Evolutionary conservation across 1,284 basidiomycete genomes (phyloP).

Genomic region (Cutaneotrichosporon cyanovorans): DNA sequence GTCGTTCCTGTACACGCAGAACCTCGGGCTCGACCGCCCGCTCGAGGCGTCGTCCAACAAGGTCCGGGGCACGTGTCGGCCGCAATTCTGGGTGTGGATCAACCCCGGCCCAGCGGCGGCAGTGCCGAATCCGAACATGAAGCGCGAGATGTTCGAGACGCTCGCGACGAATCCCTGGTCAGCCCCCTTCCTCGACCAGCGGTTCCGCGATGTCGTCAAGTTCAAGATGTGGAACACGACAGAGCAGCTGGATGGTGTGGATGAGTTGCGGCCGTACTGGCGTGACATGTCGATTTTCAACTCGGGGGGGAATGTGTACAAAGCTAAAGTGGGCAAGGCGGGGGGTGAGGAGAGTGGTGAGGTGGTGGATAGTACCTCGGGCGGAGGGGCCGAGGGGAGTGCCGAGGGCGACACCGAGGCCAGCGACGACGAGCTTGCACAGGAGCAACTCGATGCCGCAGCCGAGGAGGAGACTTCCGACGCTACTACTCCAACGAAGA

Average conservation of each 20-base stretch:
- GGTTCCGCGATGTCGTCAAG: constrained; percentile 70
- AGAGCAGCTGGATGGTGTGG: constrained; percentile 71
- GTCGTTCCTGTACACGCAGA: constrained; percentile 74
- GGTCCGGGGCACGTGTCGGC: constrained; percentile 53
- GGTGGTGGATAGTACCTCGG: constrained; percentile 1
- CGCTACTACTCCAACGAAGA: constrained; percentile 5
- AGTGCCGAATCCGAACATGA: constrained; percentile 63
- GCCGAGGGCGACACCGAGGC: constrained; percentile 4
- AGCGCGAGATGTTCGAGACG: constrained; percentile 58
- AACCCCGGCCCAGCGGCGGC: constrained; percentile 61
- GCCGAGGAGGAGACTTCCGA: not conserved
- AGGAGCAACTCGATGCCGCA: no score
- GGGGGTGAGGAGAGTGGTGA: constrained; percentile 22
- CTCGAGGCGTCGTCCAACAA: constrained; percentile 20
- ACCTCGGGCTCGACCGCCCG: constrained; percentile 58
- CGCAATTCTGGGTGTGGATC: constrained; percentile 83
- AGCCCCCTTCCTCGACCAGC: constrained; percentile 69
- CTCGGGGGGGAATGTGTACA: constrained; percentile 62
- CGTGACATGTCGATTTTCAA: constrained; percentile 61
- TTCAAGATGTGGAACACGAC: constrained; percentile 89
- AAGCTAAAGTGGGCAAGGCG: no score
- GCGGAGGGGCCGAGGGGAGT: not conserved
- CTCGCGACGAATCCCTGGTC: constrained; percentile 73
- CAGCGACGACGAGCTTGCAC: constrained; percentile 9
- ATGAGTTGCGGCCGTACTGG: constrained; percentile 72